phyloP scores from a whole-genome alignment of 495 filamentous ascomycete genomes.

The Neurospora sp. region DNA sequence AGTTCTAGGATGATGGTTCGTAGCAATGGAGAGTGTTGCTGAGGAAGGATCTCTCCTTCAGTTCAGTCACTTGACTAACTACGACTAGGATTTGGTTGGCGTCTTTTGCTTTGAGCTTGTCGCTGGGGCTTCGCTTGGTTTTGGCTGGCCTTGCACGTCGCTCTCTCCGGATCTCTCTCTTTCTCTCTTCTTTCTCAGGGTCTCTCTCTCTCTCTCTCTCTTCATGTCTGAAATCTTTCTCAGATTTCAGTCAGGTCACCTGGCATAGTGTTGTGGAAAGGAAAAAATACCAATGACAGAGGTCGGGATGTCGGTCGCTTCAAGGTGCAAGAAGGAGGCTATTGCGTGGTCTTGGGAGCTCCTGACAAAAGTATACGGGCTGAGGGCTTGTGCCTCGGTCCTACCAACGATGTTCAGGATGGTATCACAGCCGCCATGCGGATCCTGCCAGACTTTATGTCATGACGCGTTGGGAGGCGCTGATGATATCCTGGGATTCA shows the following conservation, averaged over 20 bases:
- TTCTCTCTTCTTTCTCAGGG: not conserved
- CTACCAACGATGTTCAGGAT: no score
- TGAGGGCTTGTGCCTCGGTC: constrained; percentile 20
- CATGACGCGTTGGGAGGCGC: not conserved
- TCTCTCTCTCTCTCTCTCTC: not conserved
- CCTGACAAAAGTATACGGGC: constrained; percentile 80
- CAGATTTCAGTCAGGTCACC: not conserved
- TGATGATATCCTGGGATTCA: not conserved
- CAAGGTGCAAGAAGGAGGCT: constrained; percentile 70
- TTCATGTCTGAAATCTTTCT: not conserved
- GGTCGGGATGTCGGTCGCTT: constrained; percentile 35
- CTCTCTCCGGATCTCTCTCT: not conserved
- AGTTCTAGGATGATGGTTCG: not conserved
- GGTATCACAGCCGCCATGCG: no score
- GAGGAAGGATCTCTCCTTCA: not conserved
- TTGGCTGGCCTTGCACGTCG: not conserved
- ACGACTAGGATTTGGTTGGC: not conserved
- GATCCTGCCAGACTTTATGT: constrained; percentile 56
- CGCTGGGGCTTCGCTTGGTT: not conserved
- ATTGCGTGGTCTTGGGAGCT: constrained; percentile 88
- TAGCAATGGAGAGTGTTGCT: not conserved
- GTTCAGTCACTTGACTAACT: not conserved
- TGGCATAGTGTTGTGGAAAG: no score
- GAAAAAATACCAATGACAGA: not conserved
- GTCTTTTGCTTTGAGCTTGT: not conserved